Conservation (phyloP, 257 asterid genomes). For the Leonotis leonurus region DNA sequence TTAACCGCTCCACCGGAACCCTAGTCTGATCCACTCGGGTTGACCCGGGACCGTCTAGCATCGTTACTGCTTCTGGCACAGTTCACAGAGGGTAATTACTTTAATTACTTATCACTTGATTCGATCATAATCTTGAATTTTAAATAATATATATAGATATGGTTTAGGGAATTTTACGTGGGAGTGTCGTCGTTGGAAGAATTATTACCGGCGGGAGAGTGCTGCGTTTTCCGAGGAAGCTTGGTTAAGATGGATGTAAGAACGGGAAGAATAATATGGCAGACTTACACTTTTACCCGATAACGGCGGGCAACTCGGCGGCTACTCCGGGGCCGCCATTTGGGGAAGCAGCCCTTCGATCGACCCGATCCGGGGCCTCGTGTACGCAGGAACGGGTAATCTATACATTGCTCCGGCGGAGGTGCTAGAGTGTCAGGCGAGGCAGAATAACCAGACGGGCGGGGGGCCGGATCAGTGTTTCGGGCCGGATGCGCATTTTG, state of each 20-base stretch:
- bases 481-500: constrained; percentile 47
- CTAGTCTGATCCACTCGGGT: constrained; percentile 53
- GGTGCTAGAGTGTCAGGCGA: constrained; percentile 48
- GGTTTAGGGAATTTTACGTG: constrained; percentile 19
- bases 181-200: constrained; percentile 68
- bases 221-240: constrained; percentile 71
- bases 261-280: constrained; percentile 57
- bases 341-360: constrained; percentile 92
- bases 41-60: constrained; percentile 37
- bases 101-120: neutral
- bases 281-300: constrained; percentile 58
- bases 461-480: constrained; percentile 37
- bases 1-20: constrained; percentile 31
- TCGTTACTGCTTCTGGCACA: constrained; percentile 57
- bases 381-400: constrained; percentile 57
- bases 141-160: no score
- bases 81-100: constrained; percentile 22
- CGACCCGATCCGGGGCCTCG: constrained; percentile 32
- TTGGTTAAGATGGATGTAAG: constrained; percentile 43
- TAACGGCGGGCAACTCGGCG: constrained; percentile 45
- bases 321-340: constrained; percentile 53
- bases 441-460: constrained; percentile 37
- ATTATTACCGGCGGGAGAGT: constrained; percentile 27
- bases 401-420: constrained; percentile 53
- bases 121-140: neutral